phyloP scores from a whole-genome alignment of 2,329 filamentous ascomycete species.

The Epicoccum sorghinum region DNA sequence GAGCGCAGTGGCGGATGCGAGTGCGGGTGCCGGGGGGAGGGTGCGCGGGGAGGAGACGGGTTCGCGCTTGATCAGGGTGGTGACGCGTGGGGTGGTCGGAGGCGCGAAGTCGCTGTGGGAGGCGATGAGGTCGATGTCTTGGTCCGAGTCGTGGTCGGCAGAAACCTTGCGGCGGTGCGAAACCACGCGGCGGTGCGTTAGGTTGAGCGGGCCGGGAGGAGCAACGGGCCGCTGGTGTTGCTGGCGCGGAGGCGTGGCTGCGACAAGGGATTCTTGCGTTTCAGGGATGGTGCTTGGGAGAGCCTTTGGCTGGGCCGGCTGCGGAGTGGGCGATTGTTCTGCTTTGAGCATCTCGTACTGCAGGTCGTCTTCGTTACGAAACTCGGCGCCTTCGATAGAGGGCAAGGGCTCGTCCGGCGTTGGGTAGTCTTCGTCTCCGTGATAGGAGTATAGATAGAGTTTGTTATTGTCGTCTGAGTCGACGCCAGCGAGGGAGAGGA shows the following conservation, averaged over 20 bases:
- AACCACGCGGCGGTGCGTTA: too few species aligned
- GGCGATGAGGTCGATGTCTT: conserved; percentile 8
- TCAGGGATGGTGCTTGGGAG: conserved; percentile 14
- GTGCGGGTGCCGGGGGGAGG: neutral
- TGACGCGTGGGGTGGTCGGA: conserved; percentile 12
- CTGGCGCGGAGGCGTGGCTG: neutral
- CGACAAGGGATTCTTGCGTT: conserved; percentile 1
- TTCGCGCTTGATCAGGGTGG: conserved; percentile 32
- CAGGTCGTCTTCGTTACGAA: conserved; percentile 23
- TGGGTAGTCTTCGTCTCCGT: conserved; percentile 16
- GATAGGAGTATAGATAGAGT: neutral
- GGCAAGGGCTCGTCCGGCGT: conserved; percentile 28
- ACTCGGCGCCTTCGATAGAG: conserved; percentile 28
- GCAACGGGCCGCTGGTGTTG: neutral
- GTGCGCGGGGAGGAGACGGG: conserved; percentile 10
- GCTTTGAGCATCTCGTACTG: conserved; percentile 18
- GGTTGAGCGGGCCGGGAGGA: neutral
- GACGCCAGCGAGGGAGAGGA: conserved; percentile 31
- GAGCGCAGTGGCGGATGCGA: conserved; percentile 8
- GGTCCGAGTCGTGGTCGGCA: conserved; percentile 9
- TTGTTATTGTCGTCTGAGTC: conserved; percentile 14
- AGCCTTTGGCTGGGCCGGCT: neutral
- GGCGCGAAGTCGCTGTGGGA: neutral
- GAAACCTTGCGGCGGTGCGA: too few species aligned
- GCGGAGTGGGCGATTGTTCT: neutral